A percentile compares a stretch with the other conserved stretches of the same genome.
Conservation (phyloP, 805 yeast genomes). For the Helenozyma baotianmanensis region DNA sequence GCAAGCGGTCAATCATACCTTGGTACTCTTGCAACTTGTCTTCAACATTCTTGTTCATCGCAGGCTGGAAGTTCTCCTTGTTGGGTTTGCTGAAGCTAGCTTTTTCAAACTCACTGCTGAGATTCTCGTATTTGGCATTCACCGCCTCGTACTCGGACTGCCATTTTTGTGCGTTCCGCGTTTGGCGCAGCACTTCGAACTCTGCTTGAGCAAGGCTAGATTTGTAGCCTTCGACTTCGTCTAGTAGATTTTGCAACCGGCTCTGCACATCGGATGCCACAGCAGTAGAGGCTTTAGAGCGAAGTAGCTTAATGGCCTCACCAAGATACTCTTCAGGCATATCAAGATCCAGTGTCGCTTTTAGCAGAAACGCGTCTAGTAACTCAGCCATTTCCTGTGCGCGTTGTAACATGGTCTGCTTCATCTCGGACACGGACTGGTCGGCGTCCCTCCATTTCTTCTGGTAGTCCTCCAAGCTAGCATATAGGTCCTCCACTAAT, state of each 20-base stretch:
- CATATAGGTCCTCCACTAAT: slow-evolving; percentile 36
- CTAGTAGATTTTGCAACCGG: too few species aligned
- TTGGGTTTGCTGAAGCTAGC: slow-evolving; percentile 1
- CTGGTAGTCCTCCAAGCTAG: slow-evolving; percentile 32
- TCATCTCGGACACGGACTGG: slow-evolving; percentile 4
- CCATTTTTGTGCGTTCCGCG: too few species aligned
- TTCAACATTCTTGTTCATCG: slow-evolving; percentile 18
- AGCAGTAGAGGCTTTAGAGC: neutral
- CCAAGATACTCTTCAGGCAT: slow-evolving; percentile 6
- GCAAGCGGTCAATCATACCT: slow-evolving; percentile 25
- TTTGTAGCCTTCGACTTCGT: too few species aligned
- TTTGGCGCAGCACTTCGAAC: too few species aligned
- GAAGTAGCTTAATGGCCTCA: slow-evolving; percentile 2
- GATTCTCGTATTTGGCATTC: neutral
- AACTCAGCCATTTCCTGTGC: slow-evolving; percentile 19
- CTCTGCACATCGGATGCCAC: neutral
- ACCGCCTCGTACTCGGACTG: neutral
- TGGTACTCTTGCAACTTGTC: slow-evolving; percentile 29
- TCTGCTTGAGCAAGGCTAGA: too few species aligned
- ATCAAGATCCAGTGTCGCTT: slow-evolving; percentile 7
- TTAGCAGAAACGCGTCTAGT: slow-evolving; percentile 1
- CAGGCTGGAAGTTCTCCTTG: slow-evolving; percentile 3
- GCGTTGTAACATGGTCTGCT: slow-evolving; percentile 3
- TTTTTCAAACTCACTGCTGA: slow-evolving; percentile 6
- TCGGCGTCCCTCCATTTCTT: slow-evolving; percentile 23